Evolutionary conservation across 345 rosid species (phyloP).

Genomic region (Heritiera fomes): DNA sequence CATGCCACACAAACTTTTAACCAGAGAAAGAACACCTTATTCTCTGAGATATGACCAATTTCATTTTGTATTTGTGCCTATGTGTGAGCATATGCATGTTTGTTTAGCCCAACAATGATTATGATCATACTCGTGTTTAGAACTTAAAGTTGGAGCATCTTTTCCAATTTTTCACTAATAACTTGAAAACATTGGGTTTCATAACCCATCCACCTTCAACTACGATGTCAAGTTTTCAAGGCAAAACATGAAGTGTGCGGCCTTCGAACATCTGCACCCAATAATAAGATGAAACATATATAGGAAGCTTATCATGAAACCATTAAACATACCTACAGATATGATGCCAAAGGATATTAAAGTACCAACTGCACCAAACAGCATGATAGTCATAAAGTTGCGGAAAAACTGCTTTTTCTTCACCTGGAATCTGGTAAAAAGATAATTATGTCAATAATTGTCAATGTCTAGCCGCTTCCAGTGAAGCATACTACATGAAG

Average conservation of each 20-base stretch:
- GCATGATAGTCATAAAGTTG: slow-evolving; percentile 90
- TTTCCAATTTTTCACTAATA: neutral
- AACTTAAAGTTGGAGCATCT: neutral
- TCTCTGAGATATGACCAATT: neutral
- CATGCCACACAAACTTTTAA: neutral
- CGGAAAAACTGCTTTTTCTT: slow-evolving; percentile 99
- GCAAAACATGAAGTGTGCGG: neutral
- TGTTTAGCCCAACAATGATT: neutral
- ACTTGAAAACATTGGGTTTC: neutral
- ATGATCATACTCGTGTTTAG: neutral
- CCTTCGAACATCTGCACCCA: neutral
- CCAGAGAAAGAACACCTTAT: slow-evolving; percentile 9
- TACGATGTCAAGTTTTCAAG: slow-evolving; percentile 6
- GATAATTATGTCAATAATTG: neutral
- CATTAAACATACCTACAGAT: slow-evolving; percentile 57
- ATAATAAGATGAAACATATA: neutral
- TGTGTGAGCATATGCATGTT: neutral
- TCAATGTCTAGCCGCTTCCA: slow-evolving; percentile 3
- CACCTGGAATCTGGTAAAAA: slow-evolving; percentile 78
- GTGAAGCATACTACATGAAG: neutral
- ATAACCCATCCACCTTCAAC: slow-evolving; percentile 10
- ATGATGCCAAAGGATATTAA: slow-evolving; percentile 81
- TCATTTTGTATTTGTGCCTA: neutral
- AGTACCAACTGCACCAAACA: slow-evolving; percentile 95
- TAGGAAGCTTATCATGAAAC: neutral